Conservation (phyloP, 179 eudicot genomes). For the Silene coronaria region DNA sequence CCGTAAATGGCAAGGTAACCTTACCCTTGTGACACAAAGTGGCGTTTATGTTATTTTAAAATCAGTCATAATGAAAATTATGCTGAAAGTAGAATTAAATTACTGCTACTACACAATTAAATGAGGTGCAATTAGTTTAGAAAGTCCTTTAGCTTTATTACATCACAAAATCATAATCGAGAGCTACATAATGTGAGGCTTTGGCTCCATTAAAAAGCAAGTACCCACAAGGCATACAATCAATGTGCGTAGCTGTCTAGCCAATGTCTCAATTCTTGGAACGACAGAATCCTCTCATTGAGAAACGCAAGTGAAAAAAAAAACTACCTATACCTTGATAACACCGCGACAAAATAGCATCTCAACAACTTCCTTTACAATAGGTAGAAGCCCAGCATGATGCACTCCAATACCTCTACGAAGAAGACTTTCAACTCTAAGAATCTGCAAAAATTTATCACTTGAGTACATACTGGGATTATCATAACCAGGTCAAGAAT, state of each 20-base stretch:
- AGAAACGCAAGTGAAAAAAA: neutral
- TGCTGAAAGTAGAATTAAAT: neutral
- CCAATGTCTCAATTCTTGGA: no score
- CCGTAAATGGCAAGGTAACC: neutral
- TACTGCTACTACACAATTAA: neutral
- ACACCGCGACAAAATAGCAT: slow-evolving; percentile 99
- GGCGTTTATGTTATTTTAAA: neutral
- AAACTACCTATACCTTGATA: slow-evolving; percentile 56
- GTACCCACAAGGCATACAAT: neutral
- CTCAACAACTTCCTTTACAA: slow-evolving; percentile 96
- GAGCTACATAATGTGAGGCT: neutral
- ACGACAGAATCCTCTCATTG: neutral
- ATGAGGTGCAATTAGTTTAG: neutral
- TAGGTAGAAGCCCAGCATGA: slow-evolving; percentile 97
- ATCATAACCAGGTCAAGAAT: slow-evolving; percentile 7
- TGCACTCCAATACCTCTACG: slow-evolving; percentile 91
- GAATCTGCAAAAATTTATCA: slow-evolving; percentile 45
- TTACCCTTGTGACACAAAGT: neutral
- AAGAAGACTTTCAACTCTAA: slow-evolving; percentile 82
- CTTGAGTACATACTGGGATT: slow-evolving; percentile 12
- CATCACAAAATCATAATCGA: neutral
- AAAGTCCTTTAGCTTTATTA: neutral
- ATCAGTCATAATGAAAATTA: neutral
- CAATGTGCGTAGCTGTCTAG: neutral
- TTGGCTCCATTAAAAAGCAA: neutral